phyloP scores from a whole-genome alignment of 768 basidiomycete species.

The Candolleomyces aberdarensis region DNA sequence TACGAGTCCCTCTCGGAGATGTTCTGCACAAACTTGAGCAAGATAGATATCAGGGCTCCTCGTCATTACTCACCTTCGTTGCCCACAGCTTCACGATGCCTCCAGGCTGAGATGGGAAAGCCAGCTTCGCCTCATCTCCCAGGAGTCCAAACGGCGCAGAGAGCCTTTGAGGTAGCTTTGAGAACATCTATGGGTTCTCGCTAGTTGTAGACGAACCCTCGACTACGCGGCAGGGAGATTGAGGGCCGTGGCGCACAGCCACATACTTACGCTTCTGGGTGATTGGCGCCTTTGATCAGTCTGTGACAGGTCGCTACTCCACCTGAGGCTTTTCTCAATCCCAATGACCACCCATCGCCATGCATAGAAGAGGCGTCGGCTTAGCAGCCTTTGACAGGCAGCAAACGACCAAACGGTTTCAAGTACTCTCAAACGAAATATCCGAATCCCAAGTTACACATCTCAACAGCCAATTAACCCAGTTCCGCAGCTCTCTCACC shows the following conservation, averaged over 20 bases:
- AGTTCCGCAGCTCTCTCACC: conserved; percentile 78
- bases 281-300: neutral
- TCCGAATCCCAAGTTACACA: conserved; percentile 73
- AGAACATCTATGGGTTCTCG: conserved; percentile 41
- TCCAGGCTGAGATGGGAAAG: conserved; percentile 78
- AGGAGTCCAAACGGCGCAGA: conserved; percentile 75
- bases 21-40: conserved; percentile 42
- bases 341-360: conserved; percentile 19
- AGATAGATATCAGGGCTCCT: neutral
- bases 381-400: conserved; percentile 90
- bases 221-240: neutral
- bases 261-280: neutral
- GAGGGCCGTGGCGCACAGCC: neutral
- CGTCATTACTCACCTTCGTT: conserved; percentile 55
- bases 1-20: conserved; percentile 76
- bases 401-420: conserved; percentile 76
- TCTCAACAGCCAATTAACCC: conserved; percentile 76
- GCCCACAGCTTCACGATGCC: conserved; percentile 77
- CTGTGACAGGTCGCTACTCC: neutral
- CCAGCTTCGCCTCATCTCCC: conserved; percentile 85
- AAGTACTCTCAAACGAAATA: conserved; percentile 74
- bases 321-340: neutral
- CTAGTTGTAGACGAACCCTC: too few species aligned
- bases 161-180: conserved; percentile 69
- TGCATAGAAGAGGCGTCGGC: conserved; percentile 83